phyloP scores from a whole-genome alignment of 306 rosid species.

The Arachis hypogaea region DNA sequence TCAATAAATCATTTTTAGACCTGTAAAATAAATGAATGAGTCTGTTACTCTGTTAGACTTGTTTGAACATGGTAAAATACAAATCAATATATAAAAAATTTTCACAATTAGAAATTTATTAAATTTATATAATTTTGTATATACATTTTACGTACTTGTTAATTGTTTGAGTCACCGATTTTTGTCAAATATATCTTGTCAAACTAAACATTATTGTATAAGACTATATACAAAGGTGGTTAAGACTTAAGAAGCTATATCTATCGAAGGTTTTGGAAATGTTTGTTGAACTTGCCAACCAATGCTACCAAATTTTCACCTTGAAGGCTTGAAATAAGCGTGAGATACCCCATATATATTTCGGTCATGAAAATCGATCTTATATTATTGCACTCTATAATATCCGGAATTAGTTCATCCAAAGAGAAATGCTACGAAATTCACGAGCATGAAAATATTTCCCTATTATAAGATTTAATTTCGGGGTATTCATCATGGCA shows the following conservation, averaged over 20 bases:
- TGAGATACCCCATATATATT: conserved; percentile 6
- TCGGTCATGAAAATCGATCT: conserved; percentile 8
- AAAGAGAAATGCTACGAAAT: too few relatives aligned
- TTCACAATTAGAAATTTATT: too few relatives aligned
- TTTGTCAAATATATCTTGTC: conserved; percentile 2
- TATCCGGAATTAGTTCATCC: neutral
- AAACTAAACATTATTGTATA: neutral
- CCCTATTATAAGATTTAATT: too few relatives aligned
- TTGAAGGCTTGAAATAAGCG: neutral
- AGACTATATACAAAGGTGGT: conserved; percentile 30
- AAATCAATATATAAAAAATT: too few relatives aligned
- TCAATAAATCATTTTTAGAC: too few relatives aligned
- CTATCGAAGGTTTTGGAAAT: neutral
- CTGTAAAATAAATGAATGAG: too few relatives aligned
- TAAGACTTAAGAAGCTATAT: conserved; percentile 45
- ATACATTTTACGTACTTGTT: neutral
- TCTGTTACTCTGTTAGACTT: too few relatives aligned
- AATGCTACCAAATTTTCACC: neutral
- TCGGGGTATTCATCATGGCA: conserved; percentile 21
- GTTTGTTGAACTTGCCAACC: conserved; percentile 50
- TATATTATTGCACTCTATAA: neutral
- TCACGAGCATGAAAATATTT: too few relatives aligned
- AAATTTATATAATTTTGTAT: too few relatives aligned
- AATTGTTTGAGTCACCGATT: neutral
- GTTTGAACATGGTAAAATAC: too few relatives aligned